A percentile compares a stretch with the other conserved stretches of the same genome.
Evolutionary conservation across 257 asterid genomes (phyloP).

Genomic region (Forsythia suspensa): DNA sequence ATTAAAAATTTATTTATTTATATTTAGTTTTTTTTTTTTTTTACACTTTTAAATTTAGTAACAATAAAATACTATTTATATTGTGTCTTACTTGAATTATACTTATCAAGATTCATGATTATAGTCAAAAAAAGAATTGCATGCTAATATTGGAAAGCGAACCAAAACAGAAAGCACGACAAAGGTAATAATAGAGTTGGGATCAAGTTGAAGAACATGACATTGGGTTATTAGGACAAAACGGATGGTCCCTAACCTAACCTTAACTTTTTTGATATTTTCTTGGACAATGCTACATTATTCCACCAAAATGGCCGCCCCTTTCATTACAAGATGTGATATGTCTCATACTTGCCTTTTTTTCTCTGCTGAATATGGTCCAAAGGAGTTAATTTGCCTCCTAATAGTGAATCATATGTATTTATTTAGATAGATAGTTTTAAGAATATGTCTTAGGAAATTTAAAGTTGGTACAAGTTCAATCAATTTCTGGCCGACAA

Average conservation of each 20-base stretch:
- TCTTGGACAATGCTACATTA: background rate
- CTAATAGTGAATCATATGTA: background rate
- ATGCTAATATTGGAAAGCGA: background rate
- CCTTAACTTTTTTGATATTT: background rate
- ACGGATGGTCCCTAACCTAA: slow-evolving; percentile 25
- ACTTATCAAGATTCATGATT: background rate
- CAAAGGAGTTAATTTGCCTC: background rate
- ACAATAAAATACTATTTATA: background rate
- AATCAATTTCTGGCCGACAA: no score
- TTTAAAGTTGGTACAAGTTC: no score
- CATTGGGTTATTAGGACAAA: slow-evolving; percentile 8
- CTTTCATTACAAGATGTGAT: background rate
- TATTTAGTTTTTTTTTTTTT: no score
- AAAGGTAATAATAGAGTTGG: background rate
- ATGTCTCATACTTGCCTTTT: background rate
- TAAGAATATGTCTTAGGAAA: background rate
- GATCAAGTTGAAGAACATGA: slow-evolving; percentile 19
- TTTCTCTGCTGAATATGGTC: background rate
- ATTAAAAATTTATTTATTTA: no score
- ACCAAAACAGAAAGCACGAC: background rate
- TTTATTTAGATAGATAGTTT: background rate
- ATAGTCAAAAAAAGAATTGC: background rate
- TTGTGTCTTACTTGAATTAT: background rate
- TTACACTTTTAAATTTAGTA: no score
- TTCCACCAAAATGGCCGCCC: slow-evolving; percentile 12